phyloP scores from a whole-genome alignment of 176 grass and related monocot genomes.

The Melocanna baccifera region DNA sequence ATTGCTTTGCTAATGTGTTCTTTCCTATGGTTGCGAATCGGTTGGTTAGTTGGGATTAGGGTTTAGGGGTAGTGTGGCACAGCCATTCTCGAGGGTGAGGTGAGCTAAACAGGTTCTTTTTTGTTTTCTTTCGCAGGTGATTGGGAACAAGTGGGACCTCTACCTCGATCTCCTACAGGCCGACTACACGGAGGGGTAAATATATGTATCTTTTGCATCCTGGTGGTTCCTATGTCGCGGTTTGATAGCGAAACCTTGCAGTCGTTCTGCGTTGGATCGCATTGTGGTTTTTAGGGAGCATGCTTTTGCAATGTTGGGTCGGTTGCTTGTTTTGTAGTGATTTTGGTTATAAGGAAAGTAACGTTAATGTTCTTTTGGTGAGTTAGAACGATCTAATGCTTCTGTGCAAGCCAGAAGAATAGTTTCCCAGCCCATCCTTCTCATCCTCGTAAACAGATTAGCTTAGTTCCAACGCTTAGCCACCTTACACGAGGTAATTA shows the following conservation, averaged over 20 bases:
- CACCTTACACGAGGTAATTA: background rate
- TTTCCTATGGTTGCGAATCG: background rate
- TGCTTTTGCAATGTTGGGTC: background rate
- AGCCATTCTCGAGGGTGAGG: background rate
- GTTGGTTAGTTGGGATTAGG: background rate
- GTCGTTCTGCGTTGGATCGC: background rate
- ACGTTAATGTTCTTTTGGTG: background rate
- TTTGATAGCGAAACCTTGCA: background rate
- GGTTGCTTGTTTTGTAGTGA: background rate
- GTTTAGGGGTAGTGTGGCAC: background rate
- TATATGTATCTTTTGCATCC: background rate
- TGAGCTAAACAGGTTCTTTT: constrained; percentile 19
- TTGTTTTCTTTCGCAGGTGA: constrained; percentile 49
- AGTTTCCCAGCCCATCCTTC: background rate
- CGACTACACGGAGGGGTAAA: constrained; percentile 86
- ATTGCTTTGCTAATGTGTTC: background rate
- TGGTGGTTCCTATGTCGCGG: background rate
- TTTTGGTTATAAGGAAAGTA: background rate
- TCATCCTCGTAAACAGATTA: background rate
- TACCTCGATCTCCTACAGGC: constrained; percentile 90
- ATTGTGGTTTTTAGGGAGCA: background rate
- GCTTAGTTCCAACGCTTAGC: background rate
- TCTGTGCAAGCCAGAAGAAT: background rate
- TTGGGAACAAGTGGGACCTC: constrained; percentile 93
- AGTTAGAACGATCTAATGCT: background rate